Conservation (phyloP, 2,329 filamentous ascomycete genomes). For the Pseudofabraea citricarpa region DNA sequence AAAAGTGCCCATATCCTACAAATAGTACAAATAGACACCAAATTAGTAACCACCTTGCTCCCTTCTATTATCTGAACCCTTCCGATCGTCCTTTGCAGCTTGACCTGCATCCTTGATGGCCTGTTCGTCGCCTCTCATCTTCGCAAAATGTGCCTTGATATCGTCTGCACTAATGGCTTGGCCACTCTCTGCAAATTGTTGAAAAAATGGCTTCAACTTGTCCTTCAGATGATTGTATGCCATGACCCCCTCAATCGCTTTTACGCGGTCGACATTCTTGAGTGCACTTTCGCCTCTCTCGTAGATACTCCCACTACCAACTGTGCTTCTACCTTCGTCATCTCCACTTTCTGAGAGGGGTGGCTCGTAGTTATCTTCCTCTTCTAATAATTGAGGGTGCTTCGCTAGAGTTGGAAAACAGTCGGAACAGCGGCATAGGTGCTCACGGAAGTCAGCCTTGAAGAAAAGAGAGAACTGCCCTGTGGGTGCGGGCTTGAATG, state of each 20-base stretch:
- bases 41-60: constrained; percentile 39
- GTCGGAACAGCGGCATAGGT: constrained; percentile 75
- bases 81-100: constrained; percentile 23
- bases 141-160: constrained; percentile 94
- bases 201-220: constrained; percentile 89
- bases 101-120: constrained; percentile 24
- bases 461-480: constrained; percentile 78
- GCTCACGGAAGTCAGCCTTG: constrained; percentile 70
- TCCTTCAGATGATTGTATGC: constrained; percentile 96
- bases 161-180: constrained; percentile 87
- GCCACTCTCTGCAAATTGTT: constrained; percentile 89
- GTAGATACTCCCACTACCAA: constrained; percentile 76
- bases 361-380: constrained; percentile 92
- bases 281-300: constrained; percentile 91
- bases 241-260: constrained; percentile 95
- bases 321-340: constrained; percentile 49
- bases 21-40: neutral
- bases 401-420: constrained; percentile 71
- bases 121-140: constrained; percentile 80
- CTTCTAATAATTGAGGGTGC: constrained; percentile 81
- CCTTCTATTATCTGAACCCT: constrained; percentile 29
- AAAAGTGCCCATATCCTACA: constrained; percentile 11
- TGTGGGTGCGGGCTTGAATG: constrained; percentile 50
- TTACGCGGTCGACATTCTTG: constrained; percentile 85
- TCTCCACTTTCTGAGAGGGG: constrained; percentile 67